Evolutionary conservation across 495 filamentous ascomycete genomes (phyloP), one percentile per base, ranked within the genome.

Genomic region (Daldinia concentrica): DNA sequence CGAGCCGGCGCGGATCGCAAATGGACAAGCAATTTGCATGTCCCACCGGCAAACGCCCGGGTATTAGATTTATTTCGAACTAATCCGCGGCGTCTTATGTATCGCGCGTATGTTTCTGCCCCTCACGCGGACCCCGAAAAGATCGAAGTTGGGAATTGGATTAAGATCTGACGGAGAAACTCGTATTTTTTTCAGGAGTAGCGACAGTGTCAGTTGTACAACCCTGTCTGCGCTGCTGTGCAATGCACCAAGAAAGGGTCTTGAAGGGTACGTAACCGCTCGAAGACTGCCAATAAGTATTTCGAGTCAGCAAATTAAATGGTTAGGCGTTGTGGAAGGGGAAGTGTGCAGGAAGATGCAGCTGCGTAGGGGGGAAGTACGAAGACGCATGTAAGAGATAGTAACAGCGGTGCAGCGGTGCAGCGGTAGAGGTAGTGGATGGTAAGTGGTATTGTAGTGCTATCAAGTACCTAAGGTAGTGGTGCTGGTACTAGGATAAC

Each of bases 291-390:
- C 56, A 60, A 64, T 56, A 60, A 15, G 29, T 36, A 36, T 61
- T 56, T 60, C 39, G 30, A 57, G 61, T 68, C 39, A 64, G 64
- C 62, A 72, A 61, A 68, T 64, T 64, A 62, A 61, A 64, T 68
- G 69, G 50, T 68, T 29, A 57, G 56, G 61, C 37, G 69, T 72
- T 72, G 69, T 72, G 69, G 60, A 68, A 72, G 64, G 64, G 62
- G 59, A 58, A 58, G 43, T 48, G 19, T 57, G 50, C 51, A 55
- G 37, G 37, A 50, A 48, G 57, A 52, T 66, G 68, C 41, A 62
- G 67, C 14, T n/a, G 60, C 45, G 56, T 43, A 60, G 60, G 67
- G 67, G 43, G 43, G 29, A 56, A 41, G 61, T 55, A 43, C 36
- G 29, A 45, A 50, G 54, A 36, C 37, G 62, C 15, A 48, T 48